Percentiles rank a stretch among this genome's conserved stretches.
Evolutionary conservation across 257 asterid genomes (phyloP).

Genomic region (Prunella vulgaris): DNA sequence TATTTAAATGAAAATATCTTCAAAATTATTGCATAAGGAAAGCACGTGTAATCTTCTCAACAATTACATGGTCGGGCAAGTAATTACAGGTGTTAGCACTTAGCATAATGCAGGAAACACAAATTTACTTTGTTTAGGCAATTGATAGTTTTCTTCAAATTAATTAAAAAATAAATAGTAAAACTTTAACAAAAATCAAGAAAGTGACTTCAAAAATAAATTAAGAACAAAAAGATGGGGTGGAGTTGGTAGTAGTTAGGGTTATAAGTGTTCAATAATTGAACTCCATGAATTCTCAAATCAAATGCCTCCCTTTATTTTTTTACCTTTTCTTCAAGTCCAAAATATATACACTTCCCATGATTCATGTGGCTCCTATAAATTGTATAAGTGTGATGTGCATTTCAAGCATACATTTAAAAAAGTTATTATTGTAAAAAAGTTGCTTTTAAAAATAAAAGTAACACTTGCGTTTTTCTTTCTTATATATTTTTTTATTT

Average conservation of each 20-base stretch:
- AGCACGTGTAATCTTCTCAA: constrained; percentile 8
- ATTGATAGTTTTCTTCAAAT: constrained; percentile 15
- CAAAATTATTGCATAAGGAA: neutral
- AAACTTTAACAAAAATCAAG: constrained; percentile 5
- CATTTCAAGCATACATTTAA: too few relatives aligned
- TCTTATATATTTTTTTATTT: too few relatives aligned
- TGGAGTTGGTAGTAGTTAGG: constrained; percentile 11
- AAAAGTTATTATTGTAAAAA: too few relatives aligned
- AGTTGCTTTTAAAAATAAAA: too few relatives aligned
- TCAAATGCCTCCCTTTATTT: neutral
- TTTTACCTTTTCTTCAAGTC: neutral
- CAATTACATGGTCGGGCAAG: constrained; percentile 7
- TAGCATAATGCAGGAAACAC: constrained; percentile 13
- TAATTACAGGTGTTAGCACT: constrained; percentile 7
- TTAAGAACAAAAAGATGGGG: neutral
- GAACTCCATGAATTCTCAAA: constrained; percentile 15
- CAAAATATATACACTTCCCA: neutral
- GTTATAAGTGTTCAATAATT: constrained; percentile 31
- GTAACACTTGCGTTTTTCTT: too few relatives aligned
- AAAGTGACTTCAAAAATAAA: constrained; percentile 15
- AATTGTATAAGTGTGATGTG: too few relatives aligned
- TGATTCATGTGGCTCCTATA: neutral
- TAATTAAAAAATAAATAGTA: neutral
- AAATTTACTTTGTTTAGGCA: constrained; percentile 21
- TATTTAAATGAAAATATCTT: neutral